Percentiles rank a stretch among this genome's conserved stretches.
Conservation (phyloP, 441 rosid species). For the Melastoma candidum region DNA sequence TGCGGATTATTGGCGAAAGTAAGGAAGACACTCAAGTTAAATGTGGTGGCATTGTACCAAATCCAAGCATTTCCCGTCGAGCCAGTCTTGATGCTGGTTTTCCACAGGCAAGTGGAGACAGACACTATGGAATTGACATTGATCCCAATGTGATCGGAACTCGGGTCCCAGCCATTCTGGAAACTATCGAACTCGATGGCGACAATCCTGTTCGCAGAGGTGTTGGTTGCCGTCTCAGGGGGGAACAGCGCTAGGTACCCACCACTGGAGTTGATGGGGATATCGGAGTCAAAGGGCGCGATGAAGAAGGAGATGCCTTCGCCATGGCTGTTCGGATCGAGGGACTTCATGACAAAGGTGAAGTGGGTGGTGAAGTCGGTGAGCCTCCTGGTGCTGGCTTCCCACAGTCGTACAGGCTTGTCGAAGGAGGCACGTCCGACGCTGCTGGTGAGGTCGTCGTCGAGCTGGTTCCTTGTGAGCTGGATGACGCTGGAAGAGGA, state of each 20-base stretch:
- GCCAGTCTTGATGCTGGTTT: constrained; percentile 28
- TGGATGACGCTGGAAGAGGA: constrained; percentile 20
- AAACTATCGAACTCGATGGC: constrained; percentile 48
- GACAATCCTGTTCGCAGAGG: constrained; percentile 24
- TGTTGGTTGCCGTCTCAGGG: constrained; percentile 6
- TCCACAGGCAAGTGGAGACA: constrained; percentile 24
- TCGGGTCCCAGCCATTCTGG: constrained; percentile 33
- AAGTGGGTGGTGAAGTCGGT: constrained; percentile 46
- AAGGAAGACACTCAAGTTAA: constrained; percentile 34
- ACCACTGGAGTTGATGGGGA: constrained; percentile 30
- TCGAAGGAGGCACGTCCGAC: constrained; percentile 34
- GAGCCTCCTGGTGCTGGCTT: constrained; percentile 23
- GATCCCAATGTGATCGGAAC: constrained; percentile 39
- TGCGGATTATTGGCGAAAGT: constrained; percentile 29
- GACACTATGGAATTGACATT: constrained; percentile 34
- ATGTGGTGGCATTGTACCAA: constrained; percentile 32
- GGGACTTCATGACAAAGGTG: constrained; percentile 24
- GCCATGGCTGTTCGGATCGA: constrained; percentile 12
- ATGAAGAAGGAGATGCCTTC: constrained; percentile 44
- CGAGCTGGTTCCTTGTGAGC: constrained; percentile 29
- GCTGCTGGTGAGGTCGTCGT: constrained; percentile 22
- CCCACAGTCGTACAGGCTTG: constrained; percentile 40
- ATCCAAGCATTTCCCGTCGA: constrained; percentile 38
- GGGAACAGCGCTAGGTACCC: constrained; percentile 37
- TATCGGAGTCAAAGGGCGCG: constrained; percentile 26